A percentile compares a stretch with the other conserved stretches of the same genome.
These are phyloP conservation scores for Fusarium concolor DNA, from an alignment of 2,329 filamentous ascomycete genomes.

Conservation along the genomic window DNA sequence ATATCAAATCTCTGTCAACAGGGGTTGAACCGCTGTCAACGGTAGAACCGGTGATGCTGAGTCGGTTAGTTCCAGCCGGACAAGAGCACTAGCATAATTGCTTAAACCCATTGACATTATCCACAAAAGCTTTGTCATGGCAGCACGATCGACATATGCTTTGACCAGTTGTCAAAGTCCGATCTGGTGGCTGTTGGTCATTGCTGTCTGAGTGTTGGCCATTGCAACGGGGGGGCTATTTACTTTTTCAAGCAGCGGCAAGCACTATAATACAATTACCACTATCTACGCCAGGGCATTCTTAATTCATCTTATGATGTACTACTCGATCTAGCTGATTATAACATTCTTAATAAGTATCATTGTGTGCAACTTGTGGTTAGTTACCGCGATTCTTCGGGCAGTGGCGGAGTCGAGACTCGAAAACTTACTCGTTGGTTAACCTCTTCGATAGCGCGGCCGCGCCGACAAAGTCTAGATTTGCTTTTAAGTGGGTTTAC, in stretches of 20 bases:
- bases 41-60: constrained; percentile 12
- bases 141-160: neutral
- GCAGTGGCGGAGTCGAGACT: neutral
- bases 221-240: neutral
- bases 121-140: neutral
- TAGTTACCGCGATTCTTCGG: neutral
- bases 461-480: constrained; percentile 5
- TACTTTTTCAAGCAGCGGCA: no score
- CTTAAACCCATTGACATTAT: neutral
- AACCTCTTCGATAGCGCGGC: constrained; percentile 6
- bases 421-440: neutral
- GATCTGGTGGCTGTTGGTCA: neutral
- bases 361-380: neutral
- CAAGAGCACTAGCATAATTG: neutral
- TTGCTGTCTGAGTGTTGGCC: neutral
- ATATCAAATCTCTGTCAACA: neutral
- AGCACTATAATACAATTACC: neutral
- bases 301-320: neutral
- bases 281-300: neutral
- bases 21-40: constrained; percentile 18
- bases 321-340: neutral
- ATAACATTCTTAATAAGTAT: neutral
- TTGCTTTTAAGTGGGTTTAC: neutral
- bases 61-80: constrained; percentile 8
- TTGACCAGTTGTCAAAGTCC: neutral